Evolutionary conservation across 208 protist genomes (phyloP).

Genomic region (Zelonia costaricensis): DNA sequence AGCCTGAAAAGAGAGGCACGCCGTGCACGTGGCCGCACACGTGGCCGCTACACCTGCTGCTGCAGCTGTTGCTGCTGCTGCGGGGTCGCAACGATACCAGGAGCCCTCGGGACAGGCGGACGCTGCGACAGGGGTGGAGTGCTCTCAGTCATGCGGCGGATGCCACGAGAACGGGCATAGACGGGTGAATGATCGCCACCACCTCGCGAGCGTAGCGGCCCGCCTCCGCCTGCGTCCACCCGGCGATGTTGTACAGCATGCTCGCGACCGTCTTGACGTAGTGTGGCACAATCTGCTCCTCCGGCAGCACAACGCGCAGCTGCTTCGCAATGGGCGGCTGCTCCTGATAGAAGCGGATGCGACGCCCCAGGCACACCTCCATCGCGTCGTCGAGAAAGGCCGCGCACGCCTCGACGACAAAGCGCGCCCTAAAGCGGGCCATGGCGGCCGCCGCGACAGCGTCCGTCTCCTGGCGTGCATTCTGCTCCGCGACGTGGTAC

Average conservation of each 20-base stretch:
- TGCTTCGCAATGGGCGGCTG: constrained; percentile 38
- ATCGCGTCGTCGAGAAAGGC: constrained; percentile 55
- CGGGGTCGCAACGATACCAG: too few species aligned
- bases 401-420: constrained; percentile 42
- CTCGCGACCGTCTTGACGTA: constrained; percentile 43
- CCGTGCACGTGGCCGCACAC: too few species aligned
- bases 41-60: too few species aligned
- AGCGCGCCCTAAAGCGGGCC: constrained; percentile 31
- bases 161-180: constrained; percentile 24
- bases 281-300: constrained; percentile 34
- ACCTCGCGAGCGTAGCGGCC: constrained; percentile 25
- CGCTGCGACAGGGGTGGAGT: neutral
- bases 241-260: constrained; percentile 52
- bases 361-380: constrained; percentile 33
- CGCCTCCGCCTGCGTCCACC: constrained; percentile 50
- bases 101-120: too few species aligned
- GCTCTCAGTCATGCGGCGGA: neutral
- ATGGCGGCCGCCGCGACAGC: constrained; percentile 20
- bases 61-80: too few species aligned
- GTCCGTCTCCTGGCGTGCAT: neutral
- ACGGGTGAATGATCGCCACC: constrained; percentile 27
- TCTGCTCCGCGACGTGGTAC: neutral
- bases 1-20: too few species aligned
- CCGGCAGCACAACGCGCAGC: constrained; percentile 32
- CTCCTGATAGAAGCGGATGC: constrained; percentile 35